These are phyloP conservation scores for Pseudogymnoascus sp. DNA, from an alignment of 2,329 filamentous ascomycete genomes.

Conservation along the genomic window DNA sequence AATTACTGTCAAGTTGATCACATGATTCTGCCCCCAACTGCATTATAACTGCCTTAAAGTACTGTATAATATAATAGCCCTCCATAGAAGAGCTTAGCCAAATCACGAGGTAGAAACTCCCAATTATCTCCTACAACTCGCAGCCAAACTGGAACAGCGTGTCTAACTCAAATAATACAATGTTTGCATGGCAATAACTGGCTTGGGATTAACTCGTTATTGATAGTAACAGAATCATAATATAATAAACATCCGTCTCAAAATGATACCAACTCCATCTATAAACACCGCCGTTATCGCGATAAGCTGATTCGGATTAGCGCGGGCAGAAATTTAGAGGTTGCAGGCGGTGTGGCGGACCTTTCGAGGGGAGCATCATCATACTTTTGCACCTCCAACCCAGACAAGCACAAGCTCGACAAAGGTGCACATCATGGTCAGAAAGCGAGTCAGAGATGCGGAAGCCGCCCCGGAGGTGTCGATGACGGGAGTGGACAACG, in stretches of 20 bases:
- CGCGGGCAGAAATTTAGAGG: slow-evolving; percentile 9
- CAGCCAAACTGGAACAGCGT: no score
- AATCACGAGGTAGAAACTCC: neutral
- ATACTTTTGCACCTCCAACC: neutral
- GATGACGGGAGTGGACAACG: slow-evolving; percentile 15
- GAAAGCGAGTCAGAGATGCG: slow-evolving; percentile 27
- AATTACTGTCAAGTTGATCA: neutral
- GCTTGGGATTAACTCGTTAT: neutral
- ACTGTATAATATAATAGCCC: neutral
- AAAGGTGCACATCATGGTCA: slow-evolving; percentile 25
- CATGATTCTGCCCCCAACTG: no score
- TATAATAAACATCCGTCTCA: neutral
- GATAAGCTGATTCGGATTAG: slow-evolving; percentile 9
- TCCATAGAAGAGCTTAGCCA: neutral
- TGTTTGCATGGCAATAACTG: no score
- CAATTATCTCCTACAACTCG: neutral
- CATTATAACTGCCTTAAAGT: neutral
- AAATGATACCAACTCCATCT: neutral
- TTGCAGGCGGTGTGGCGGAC: slow-evolving; percentile 8
- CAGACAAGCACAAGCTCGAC: neutral
- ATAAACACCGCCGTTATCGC: neutral
- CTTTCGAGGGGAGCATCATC: slow-evolving; percentile 3
- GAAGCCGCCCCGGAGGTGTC: slow-evolving; percentile 26
- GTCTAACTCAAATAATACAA: neutral
- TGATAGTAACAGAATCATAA: neutral